Evolutionary conservation across 768 basidiomycete genomes (phyloP).

Genomic region (Heimioporus sp.): DNA sequence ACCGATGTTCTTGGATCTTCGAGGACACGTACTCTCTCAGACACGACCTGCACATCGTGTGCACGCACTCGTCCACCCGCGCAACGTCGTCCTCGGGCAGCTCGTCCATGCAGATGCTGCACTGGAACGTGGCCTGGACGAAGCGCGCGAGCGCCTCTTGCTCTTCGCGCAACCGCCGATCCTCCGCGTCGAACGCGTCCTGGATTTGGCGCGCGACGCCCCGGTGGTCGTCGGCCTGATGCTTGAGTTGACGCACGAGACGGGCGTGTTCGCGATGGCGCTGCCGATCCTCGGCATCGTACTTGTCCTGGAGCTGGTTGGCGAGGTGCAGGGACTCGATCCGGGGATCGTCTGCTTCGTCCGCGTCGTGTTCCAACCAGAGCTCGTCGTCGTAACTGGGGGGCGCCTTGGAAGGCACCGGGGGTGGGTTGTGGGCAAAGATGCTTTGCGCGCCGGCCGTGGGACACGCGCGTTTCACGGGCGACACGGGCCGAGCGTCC

Average conservation of each 20-base stretch:
- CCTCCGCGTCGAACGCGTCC: conserved; percentile 33
- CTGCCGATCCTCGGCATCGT: conserved; percentile 29
- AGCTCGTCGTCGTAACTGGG: conserved; percentile 15
- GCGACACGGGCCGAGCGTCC: neutral
- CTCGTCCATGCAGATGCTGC: conserved; percentile 56
- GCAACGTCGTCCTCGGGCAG: conserved; percentile 42
- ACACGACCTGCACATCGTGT: conserved; percentile 56
- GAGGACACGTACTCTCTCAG: conserved; percentile 40
- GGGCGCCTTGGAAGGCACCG: conserved; percentile 13
- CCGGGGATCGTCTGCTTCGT: neutral
- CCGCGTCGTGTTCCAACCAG: conserved; percentile 1
- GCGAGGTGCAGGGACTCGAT: neutral
- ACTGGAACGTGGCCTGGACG: conserved; percentile 43
- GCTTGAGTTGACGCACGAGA: neutral
- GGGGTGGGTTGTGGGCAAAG: conserved; percentile 27
- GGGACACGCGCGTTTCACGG: neutral
- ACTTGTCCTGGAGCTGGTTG: conserved; percentile 7
- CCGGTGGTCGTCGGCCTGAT: neutral
- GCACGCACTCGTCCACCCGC: conserved; percentile 43
- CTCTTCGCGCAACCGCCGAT: conserved; percentile 32
- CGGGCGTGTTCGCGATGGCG: conserved; percentile 23
- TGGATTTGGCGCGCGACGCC: conserved; percentile 32
- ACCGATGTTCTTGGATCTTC: conserved; percentile 51
- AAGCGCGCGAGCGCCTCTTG: conserved; percentile 24
- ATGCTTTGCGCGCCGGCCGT: conserved; percentile 19